Conservation (phyloP, 2,329 filamentous ascomycete species). For the Ampelomyces quisqualis region DNA sequence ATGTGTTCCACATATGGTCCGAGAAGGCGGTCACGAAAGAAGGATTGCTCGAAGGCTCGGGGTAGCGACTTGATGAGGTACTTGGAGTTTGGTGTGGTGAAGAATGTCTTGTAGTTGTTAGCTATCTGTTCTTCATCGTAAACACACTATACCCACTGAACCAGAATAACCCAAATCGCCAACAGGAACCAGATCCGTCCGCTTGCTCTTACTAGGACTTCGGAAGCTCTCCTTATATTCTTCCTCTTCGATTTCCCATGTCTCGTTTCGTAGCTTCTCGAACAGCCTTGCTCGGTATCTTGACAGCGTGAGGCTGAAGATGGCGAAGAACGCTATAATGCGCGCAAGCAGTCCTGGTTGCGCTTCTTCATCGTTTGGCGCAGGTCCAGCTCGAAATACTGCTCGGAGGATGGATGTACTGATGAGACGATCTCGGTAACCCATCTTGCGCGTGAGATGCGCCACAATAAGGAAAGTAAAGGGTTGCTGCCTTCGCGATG, state of each 20-base stretch:
- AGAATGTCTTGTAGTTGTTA: constrained; percentile 59
- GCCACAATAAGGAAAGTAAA: neutral
- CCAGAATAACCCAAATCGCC: constrained; percentile 74
- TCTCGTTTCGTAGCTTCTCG: constrained; percentile 51
- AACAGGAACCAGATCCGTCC: constrained; percentile 54
- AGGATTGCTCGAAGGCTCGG: constrained; percentile 67
- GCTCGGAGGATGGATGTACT: constrained; percentile 42
- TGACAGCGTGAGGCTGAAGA: constrained; percentile 53
- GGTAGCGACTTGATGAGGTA: constrained; percentile 73
- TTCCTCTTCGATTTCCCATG: constrained; percentile 57
- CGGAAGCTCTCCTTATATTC: constrained; percentile 58
- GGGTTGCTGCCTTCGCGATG: neutral
- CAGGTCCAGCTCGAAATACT: constrained; percentile 32
- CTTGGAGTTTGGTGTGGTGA: constrained; percentile 64
- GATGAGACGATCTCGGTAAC: constrained; percentile 39
- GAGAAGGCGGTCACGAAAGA: constrained; percentile 68
- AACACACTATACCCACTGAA: constrained; percentile 50
- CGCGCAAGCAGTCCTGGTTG: constrained; percentile 43
- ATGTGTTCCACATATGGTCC: constrained; percentile 66
- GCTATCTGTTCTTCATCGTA: neutral
- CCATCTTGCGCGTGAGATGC: constrained; percentile 28
- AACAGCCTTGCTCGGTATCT: constrained; percentile 54
- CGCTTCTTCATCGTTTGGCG: constrained; percentile 20
- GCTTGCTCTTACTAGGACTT: constrained; percentile 42
- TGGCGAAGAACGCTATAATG: constrained; percentile 56